Percentiles rank a stretch among this genome's conserved stretches.
These are phyloP conservation scores for Triglochin maritima DNA, from an alignment of 106 monocot genomes.

Conservation along the genomic window DNA sequence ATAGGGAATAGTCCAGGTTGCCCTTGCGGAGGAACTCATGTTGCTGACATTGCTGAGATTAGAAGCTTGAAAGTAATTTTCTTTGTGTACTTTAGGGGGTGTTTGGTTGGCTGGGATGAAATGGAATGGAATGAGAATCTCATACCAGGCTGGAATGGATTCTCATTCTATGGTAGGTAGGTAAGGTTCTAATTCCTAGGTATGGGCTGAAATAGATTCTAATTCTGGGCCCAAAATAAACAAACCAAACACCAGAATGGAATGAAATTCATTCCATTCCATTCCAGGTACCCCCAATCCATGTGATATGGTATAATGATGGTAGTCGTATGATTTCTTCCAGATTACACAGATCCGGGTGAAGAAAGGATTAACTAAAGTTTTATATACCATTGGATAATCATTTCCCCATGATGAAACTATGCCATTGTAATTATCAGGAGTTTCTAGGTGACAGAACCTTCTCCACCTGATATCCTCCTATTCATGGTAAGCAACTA, in stretches of 20 bases:
- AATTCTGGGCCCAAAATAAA: no score
- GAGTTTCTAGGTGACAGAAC: no score
- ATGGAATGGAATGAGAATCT: background rate
- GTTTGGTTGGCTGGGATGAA: background rate
- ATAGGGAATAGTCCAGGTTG: conserved; percentile 55
- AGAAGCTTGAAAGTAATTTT: conserved; percentile 47
- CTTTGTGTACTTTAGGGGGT: background rate
- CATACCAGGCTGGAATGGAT: no score
- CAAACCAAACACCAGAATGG: no score
- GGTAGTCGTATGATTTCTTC: background rate
- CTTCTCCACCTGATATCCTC: no score
- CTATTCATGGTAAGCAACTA: no score
- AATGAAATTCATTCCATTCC: no score
- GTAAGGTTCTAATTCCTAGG: background rate
- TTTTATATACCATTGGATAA: background rate
- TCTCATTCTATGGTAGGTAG: background rate
- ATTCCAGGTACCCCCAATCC: background rate
- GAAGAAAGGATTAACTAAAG: conserved; percentile 3
- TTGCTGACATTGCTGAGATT: conserved; percentile 58
- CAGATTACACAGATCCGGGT: conserved; percentile 3
- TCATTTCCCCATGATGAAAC: background rate
- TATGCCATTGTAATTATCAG: no score
- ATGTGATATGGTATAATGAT: background rate
- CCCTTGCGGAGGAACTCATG: conserved; percentile 92
- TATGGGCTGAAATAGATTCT: no score